Conservation (phyloP, 257 asterid species). For the Lycium barbarum region DNA sequence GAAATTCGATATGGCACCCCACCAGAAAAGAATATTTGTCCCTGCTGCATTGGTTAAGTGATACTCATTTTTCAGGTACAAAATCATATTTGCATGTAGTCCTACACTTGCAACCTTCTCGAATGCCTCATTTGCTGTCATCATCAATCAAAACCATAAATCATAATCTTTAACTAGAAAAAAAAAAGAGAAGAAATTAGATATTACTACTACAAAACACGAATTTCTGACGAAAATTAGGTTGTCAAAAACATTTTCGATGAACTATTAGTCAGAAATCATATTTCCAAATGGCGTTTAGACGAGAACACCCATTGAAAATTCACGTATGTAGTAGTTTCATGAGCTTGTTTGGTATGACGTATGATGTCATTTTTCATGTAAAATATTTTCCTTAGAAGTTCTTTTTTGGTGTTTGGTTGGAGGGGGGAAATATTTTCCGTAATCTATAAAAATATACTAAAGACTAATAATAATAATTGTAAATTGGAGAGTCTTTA, state of each 20-base stretch:
- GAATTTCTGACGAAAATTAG: neutral
- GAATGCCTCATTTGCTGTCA: slow-evolving; percentile 73
- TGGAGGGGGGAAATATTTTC: neutral
- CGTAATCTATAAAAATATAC: too few species aligned
- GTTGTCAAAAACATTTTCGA: neutral
- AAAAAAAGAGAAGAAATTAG: neutral
- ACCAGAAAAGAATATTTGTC: slow-evolving; percentile 52
- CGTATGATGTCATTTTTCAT: neutral
- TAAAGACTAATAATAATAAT: neutral
- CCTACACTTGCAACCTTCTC: slow-evolving; percentile 79
- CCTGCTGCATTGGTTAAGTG: slow-evolving; percentile 57
- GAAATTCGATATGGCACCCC: slow-evolving; percentile 70
- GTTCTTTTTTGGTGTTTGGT: neutral
- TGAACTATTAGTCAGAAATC: neutral
- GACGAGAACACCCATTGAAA: too few species aligned
- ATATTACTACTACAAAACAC: neutral
- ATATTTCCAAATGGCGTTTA: neutral
- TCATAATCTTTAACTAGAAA: neutral
- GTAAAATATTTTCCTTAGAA: neutral
- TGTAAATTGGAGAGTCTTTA: neutral
- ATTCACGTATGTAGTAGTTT: neutral
- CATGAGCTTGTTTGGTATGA: neutral
- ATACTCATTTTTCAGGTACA: slow-evolving; percentile 56
- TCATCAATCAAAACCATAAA: neutral
- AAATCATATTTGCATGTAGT: slow-evolving; percentile 63